A percentile compares a stretch with the other conserved stretches of the same genome.
phyloP scores from a whole-genome alignment of 2,329 filamentous ascomycete species.

The Metarhizium sp. region DNA sequence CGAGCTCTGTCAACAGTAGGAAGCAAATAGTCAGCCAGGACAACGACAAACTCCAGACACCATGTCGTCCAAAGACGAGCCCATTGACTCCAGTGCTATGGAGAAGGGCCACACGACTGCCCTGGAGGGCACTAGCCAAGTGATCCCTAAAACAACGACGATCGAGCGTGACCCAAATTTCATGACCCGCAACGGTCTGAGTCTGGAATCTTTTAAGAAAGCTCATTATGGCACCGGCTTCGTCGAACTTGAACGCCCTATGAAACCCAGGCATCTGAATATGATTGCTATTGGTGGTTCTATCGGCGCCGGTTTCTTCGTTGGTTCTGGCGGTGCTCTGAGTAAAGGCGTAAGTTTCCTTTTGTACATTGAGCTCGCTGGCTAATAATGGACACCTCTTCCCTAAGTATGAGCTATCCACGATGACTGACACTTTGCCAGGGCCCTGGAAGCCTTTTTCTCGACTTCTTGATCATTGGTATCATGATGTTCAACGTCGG shows the following conservation, averaged over 20 bases:
- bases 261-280: conserved; percentile 47
- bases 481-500: conserved; percentile 51
- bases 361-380: not conserved
- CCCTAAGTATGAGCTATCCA: not conserved
- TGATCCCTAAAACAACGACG: conserved; percentile 8
- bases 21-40: not conserved
- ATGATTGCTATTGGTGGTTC: conserved; percentile 44
- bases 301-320: conserved; percentile 54
- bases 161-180: conserved; percentile 19
- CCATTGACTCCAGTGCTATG: conserved; percentile 6
- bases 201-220: conserved; percentile 27
- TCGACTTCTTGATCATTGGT: conserved; percentile 46
- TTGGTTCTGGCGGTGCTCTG: conserved; percentile 45
- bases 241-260: conserved; percentile 30
- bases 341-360: conserved; percentile 29
- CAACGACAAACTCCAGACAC: not conserved
- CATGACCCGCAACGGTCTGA: conserved; percentile 28
- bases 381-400: not conserved
- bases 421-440: conserved; percentile 7
- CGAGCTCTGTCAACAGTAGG: not conserved
- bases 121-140: conserved; percentile 9
- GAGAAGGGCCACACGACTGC: conserved; percentile 13
- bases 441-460: conserved; percentile 33
- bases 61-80: conserved; percentile 12
- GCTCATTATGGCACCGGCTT: conserved; percentile 22